A percentile compares a stretch with the other conserved stretches of the same genome.
These are phyloP conservation scores for Pseudozyma flocculosa DNA, from an alignment of 1,284 basidiomycete genomes.

Conservation along the genomic window DNA sequence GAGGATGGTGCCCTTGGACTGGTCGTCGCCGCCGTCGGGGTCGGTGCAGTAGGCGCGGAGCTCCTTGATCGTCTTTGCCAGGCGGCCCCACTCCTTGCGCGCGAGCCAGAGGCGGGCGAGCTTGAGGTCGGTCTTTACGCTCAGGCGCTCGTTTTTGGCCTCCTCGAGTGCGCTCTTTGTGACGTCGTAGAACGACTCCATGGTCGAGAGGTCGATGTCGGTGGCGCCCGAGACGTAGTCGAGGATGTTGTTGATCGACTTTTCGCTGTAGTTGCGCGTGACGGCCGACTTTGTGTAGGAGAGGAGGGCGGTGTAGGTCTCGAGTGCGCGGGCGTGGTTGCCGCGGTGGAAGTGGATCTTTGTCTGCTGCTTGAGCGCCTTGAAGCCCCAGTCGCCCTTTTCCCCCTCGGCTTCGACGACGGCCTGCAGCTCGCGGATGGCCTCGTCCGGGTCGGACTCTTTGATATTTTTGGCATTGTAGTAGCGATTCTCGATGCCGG, in stretches of 20 bases:
- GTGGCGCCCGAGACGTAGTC: conserved; percentile 84
- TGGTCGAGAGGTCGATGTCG: conserved; percentile 75
- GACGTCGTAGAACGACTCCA: conserved; percentile 92
- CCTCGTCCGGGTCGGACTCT: conserved; percentile 84
- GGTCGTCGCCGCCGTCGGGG: conserved; percentile 72
- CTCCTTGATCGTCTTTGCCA: conserved; percentile 64
- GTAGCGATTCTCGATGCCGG: conserved; percentile 98
- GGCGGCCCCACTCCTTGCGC: conserved; percentile 80
- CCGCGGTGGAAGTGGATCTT: conserved; percentile 84
- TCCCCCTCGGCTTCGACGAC: conserved; percentile 86
- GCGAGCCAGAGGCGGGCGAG: conserved; percentile 96
- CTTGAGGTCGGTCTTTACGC: conserved; percentile 93
- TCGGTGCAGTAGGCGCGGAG: conserved; percentile 62
- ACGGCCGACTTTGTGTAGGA: conserved; percentile 69
- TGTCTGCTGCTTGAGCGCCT: conserved; percentile 94
- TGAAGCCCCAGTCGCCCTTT: conserved; percentile 94
- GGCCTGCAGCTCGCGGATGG: conserved; percentile 78
- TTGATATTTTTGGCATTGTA: conserved; percentile 96
- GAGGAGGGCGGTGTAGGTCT: conserved; percentile 80
- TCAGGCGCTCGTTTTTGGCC: conserved; percentile 94
- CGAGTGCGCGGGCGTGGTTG: conserved; percentile 78
- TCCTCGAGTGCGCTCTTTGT: conserved; percentile 87
- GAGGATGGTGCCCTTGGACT: conserved; percentile 84
- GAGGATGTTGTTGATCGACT: conserved; percentile 96
- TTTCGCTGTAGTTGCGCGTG: conserved; percentile 66